A percentile compares a stretch with the other conserved stretches of the same genome.
Evolutionary conservation across 1,284 basidiomycete genomes (phyloP).

Genomic region (Fomes fomentarius): DNA sequence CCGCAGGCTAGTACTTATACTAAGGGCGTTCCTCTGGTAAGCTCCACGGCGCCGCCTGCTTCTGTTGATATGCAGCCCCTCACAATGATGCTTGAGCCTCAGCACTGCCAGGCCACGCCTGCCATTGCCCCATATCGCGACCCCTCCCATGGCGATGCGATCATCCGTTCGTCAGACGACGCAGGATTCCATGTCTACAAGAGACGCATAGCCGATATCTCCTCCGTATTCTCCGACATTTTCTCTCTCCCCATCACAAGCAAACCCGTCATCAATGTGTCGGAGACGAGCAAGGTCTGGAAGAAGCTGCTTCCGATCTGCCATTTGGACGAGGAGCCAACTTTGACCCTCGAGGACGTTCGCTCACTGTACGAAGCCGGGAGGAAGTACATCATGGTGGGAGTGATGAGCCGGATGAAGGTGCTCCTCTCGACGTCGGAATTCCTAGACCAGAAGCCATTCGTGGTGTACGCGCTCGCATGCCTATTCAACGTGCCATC

Average conservation of each 20-base stretch:
- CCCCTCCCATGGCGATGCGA: conserved; percentile 22
- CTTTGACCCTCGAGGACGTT: conserved; percentile 20
- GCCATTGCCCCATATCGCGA: background rate
- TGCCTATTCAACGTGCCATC: conserved; percentile 23
- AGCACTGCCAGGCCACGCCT: too few species aligned
- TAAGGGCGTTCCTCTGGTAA: too few species aligned
- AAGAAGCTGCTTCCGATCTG: conserved; percentile 9
- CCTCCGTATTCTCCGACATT: conserved; percentile 29
- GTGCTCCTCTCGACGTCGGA: conserved; percentile 11
- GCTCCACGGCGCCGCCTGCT: too few species aligned
- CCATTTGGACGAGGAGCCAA: conserved; percentile 5
- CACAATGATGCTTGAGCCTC: too few species aligned
- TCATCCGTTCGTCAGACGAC: conserved; percentile 31
- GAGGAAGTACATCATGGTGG: conserved; percentile 39
- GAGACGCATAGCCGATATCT: conserved; percentile 19
- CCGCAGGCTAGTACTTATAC: too few species aligned
- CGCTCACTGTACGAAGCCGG: conserved; percentile 33
- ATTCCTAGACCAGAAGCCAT: background rate
- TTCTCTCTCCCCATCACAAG: conserved; percentile 15
- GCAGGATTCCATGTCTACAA: conserved; percentile 16
- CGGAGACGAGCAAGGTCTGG: conserved; percentile 7
- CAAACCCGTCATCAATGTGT: too few species aligned
- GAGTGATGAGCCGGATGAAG: background rate
- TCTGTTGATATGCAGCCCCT: too few species aligned
- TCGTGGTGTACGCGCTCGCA: background rate